These are phyloP conservation scores for Penicillium argentinense DNA, from an alignment of 495 filamentous ascomycete species.

Conservation along the genomic window DNA sequence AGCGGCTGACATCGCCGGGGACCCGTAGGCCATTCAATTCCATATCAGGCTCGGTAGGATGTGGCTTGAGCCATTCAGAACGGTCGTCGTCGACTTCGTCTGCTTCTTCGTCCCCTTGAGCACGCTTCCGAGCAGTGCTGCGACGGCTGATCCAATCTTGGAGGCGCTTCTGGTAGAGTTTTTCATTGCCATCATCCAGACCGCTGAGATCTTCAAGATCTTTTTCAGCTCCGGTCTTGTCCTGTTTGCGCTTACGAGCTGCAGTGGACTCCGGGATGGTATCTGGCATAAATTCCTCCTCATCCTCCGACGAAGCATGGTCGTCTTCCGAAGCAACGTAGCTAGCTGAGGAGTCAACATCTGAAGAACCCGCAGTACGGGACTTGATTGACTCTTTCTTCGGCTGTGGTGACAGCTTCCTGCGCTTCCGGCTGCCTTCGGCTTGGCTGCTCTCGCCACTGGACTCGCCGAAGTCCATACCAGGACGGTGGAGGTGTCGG, in stretches of 20 bases:
- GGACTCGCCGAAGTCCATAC: slow-evolving; percentile 60
- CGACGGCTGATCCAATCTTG: slow-evolving; percentile 71
- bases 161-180: slow-evolving; percentile 74
- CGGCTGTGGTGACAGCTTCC: slow-evolving; percentile 16
- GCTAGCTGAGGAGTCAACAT: slow-evolving; percentile 42
- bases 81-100: slow-evolving; percentile 29
- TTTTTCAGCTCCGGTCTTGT: slow-evolving; percentile 43
- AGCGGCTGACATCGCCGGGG: slow-evolving; percentile 87
- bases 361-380: slow-evolving; percentile 33
- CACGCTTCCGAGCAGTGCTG: slow-evolving; percentile 60
- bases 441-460: slow-evolving; percentile 29
- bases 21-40: slow-evolving; percentile 72
- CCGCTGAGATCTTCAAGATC: slow-evolving; percentile 69
- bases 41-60: slow-evolving; percentile 74
- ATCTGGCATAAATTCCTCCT: slow-evolving; percentile 37
- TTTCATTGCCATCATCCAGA: slow-evolving; percentile 90
- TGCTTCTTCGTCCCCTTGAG: slow-evolving; percentile 19
- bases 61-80: slow-evolving; percentile 82
- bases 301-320: slow-evolving; percentile 32
- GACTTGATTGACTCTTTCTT: slow-evolving; percentile 10
- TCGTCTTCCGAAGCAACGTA: slow-evolving; percentile 37
- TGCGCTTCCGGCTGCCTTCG: slow-evolving; percentile 39
- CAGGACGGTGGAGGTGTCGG: slow-evolving; percentile 76
- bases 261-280: slow-evolving; percentile 28
- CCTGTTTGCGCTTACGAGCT: slow-evolving; percentile 41